Percentiles rank a stretch among this genome's conserved stretches.
Conservation (phyloP, 169 alveolate genomes). For the Eimeria praecox region DNA sequence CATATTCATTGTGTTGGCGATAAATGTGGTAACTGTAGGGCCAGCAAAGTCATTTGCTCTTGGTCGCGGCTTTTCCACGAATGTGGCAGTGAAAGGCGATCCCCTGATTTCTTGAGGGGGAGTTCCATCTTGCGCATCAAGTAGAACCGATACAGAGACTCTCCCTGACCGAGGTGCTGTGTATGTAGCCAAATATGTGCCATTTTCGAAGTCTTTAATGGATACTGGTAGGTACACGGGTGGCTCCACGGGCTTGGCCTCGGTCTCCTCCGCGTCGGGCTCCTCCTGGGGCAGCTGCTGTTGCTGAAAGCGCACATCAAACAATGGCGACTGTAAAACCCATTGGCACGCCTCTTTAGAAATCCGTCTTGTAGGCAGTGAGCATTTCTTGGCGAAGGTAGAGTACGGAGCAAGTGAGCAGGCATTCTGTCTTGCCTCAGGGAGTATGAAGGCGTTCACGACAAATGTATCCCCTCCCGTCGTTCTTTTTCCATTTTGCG, state of each 20-base stretch:
- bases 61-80: slow-evolving; percentile 88
- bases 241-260: slow-evolving; percentile 17
- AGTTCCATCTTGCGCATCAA: slow-evolving; percentile 91
- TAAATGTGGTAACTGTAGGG: slow-evolving; percentile 91
- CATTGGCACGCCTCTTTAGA: not conserved
- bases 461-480: slow-evolving; percentile 96
- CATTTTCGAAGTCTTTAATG: slow-evolving; percentile 82
- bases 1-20: slow-evolving; percentile 86
- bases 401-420: not conserved
- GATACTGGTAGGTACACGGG: slow-evolving; percentile 48
- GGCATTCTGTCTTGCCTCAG: slow-evolving; percentile 28
- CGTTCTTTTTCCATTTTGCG: slow-evolving; percentile 93
- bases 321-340: not conserved
- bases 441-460: slow-evolving; percentile 55
- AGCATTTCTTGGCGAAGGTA: not conserved
- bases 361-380: not conserved
- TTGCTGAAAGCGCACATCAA: slow-evolving; percentile 5
- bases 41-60: slow-evolving; percentile 93
- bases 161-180: slow-evolving; percentile 83
- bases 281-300: not conserved
- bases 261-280: not conserved
- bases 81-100: slow-evolving; percentile 92
- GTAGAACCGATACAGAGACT: slow-evolving; percentile 91
- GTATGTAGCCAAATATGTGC: slow-evolving; percentile 87
- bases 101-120: slow-evolving; percentile 93